These are phyloP conservation scores for Cucurbita argyrosperma DNA, from an alignment of 306 rosid species.

Conservation along the genomic window DNA sequence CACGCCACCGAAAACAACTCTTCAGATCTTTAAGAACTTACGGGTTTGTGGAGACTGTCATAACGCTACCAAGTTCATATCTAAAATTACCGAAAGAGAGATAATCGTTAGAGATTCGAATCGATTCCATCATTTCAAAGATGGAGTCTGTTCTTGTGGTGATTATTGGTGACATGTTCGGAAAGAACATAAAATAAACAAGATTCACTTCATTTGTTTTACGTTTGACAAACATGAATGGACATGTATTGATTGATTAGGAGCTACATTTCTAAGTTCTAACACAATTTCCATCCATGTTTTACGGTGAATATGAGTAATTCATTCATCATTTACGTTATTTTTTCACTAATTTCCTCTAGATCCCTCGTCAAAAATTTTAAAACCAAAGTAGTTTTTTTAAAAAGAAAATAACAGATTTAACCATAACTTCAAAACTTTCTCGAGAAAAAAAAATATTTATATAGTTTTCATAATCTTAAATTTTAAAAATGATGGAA, in stretches of 20 bases:
- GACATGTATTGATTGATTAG: background rate
- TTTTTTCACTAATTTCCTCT: background rate
- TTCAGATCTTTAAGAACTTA: conserved; percentile 37
- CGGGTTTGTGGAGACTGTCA: conserved; percentile 40
- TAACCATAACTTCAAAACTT: too few relatives aligned
- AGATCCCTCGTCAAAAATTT: too few relatives aligned
- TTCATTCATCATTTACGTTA: background rate
- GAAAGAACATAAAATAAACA: background rate
- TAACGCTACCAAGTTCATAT: conserved; percentile 22
- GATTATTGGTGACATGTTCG: conserved; percentile 32
- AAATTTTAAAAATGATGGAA: too few relatives aligned
- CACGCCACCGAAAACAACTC: conserved; percentile 22
- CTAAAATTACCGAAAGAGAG: conserved; percentile 27
- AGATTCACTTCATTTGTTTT: background rate
- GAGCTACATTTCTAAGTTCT: background rate
- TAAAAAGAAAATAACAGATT: too few relatives aligned
- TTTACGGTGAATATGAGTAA: background rate
- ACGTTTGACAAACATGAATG: background rate
- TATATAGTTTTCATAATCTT: too few relatives aligned
- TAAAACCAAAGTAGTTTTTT: too few relatives aligned
- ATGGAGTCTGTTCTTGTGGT: conserved; percentile 36
- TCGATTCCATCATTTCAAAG: conserved; percentile 40
- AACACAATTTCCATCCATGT: background rate
- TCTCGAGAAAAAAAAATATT: too few relatives aligned
- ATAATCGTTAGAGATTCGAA: conserved; percentile 38